A percentile compares a stretch with the other conserved stretches of the same genome.
These are phyloP conservation scores for Chimonanthus salicifolius DNA, from an alignment of 164 flowering plant genomes.

Conservation along the genomic window DNA sequence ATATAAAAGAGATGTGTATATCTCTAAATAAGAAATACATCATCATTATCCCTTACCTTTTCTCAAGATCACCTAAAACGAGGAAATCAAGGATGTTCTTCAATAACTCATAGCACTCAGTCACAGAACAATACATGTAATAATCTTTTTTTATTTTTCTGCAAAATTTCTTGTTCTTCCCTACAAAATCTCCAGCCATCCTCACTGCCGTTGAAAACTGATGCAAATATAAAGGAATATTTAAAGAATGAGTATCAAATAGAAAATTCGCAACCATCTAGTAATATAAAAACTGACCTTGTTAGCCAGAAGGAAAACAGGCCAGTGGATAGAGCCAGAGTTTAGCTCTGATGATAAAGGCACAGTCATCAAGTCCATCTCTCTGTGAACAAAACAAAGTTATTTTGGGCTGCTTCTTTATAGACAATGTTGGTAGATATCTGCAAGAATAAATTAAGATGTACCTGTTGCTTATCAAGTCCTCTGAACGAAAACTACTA, in stretches of 20 bases:
- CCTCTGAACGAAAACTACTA: constrained; percentile 67
- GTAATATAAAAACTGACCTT: constrained; percentile 41
- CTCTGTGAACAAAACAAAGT: constrained; percentile 39
- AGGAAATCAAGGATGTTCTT: constrained; percentile 63
- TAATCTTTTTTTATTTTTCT: constrained; percentile 55
- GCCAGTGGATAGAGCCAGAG: constrained; percentile 64
- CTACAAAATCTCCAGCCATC: constrained; percentile 70
- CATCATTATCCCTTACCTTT: constrained; percentile 36
- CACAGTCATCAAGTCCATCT: constrained; percentile 81
- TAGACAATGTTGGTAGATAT: background rate
- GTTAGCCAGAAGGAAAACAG: constrained; percentile 77
- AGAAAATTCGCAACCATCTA: background rate
- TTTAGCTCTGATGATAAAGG: constrained; percentile 55
- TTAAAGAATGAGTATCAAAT: background rate
- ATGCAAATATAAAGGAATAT: constrained; percentile 8
- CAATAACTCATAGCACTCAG: constrained; percentile 75
- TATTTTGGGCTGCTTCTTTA: background rate
- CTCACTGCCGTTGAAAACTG: constrained; percentile 73
- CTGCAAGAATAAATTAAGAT: constrained; percentile 1
- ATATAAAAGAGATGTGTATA: background rate
- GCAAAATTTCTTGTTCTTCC: constrained; percentile 55
- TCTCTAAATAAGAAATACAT: background rate
- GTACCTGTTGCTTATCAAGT: constrained; percentile 87
- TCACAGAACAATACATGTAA: constrained; percentile 70
- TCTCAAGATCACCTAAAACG: constrained; percentile 67